These are phyloP conservation scores for Aspergillus aculeatinus DNA, from an alignment of 2,329 filamentous ascomycete species.

Conservation along the genomic window DNA sequence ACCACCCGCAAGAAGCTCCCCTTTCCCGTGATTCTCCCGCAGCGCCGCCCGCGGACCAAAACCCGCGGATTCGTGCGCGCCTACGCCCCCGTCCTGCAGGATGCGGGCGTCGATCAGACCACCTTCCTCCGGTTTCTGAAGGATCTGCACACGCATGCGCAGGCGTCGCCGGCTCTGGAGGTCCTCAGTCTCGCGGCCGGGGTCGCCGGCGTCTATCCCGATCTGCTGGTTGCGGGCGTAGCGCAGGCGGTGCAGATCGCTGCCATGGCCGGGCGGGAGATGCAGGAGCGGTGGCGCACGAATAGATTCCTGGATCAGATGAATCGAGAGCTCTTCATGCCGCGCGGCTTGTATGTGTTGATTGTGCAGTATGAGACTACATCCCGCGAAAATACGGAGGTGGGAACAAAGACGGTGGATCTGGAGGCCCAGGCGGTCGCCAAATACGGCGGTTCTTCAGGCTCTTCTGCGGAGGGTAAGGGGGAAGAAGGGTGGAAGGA, in stretches of 20 bases:
- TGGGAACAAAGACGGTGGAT: too few relatives aligned
- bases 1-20: not conserved
- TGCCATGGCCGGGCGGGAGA: not conserved
- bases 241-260: not conserved
- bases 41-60: not conserved
- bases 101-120: not conserved
- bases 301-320: not conserved
- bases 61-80: slow-evolving; percentile 8
- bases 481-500: not conserved
- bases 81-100: slow-evolving; percentile 2
- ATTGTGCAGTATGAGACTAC: not conserved
- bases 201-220: not conserved
- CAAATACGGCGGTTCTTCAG: not conserved
- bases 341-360: not conserved
- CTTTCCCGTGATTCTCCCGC: not conserved
- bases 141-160: not conserved
- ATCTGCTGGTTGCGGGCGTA: not conserved
- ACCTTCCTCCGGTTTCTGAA: not conserved
- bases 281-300: not conserved
- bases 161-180: not conserved
- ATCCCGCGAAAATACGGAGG: not conserved
- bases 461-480: not conserved
- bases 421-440: too few relatives aligned
- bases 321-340: slow-evolving; percentile 1
- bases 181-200: not conserved